These are phyloP conservation scores for Globisporangium cystogenes DNA, from an alignment of 352 stramenopile genomes.

Conservation along the genomic window DNA sequence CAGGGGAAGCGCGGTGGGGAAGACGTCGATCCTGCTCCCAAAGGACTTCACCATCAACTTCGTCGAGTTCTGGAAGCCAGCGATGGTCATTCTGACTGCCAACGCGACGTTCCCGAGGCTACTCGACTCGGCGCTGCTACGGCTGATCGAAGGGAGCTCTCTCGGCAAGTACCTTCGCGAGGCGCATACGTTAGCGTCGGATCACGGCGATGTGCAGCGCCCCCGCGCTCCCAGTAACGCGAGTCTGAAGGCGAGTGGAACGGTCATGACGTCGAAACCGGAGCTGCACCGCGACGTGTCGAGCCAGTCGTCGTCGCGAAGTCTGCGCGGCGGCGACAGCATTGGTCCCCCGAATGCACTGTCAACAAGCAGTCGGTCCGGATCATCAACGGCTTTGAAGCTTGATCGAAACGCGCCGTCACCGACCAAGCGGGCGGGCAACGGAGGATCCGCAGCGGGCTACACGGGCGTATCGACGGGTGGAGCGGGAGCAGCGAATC, in stretches of 20 bases:
- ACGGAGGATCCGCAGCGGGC: conserved; percentile 14
- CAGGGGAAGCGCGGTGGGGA: conserved; percentile 27
- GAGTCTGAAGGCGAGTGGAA: conserved; percentile 22
- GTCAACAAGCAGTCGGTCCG: conserved; percentile 5
- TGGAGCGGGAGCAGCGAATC: conserved; percentile 7
- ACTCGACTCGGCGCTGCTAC: conserved; percentile 33
- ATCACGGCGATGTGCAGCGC: conserved; percentile 14
- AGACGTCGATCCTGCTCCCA: conserved; percentile 23
- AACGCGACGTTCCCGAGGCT: conserved; percentile 36
- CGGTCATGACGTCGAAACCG: conserved; percentile 21
- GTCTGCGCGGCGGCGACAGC: conserved; percentile 14
- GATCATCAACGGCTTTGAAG: conserved; percentile 15
- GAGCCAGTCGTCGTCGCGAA: conserved; percentile 41
- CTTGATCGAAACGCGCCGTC: conserved; percentile 36
- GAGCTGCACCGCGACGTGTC: conserved; percentile 44
- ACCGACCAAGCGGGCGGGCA: conserved; percentile 37
- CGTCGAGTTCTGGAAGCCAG: conserved; percentile 44
- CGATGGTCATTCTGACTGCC: conserved; percentile 37
- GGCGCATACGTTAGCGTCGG: conserved; percentile 27
- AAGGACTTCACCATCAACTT: conserved; percentile 55
- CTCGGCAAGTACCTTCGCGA: conserved; percentile 56
- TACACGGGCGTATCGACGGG: conserved; percentile 19
- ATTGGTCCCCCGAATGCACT: conserved; percentile 3
- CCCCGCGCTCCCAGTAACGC: conserved; percentile 21
- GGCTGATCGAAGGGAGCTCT: conserved; percentile 39